Conservation (phyloP, 1,284 basidiomycete genomes). For the Ceratobasidium sp. region DNA sequence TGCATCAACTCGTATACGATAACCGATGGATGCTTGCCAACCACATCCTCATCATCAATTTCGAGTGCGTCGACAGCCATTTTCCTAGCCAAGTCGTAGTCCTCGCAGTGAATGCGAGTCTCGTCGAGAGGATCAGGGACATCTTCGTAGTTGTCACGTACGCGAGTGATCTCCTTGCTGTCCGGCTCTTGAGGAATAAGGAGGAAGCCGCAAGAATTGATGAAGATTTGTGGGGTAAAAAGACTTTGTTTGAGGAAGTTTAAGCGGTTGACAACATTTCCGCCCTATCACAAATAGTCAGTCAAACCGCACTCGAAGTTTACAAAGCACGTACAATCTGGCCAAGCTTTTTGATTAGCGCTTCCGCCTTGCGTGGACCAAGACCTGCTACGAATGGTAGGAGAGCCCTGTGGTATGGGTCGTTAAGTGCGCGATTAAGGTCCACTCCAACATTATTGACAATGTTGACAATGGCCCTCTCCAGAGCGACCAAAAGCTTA, state of each 20-base stretch:
- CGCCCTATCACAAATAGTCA: conserved; percentile 62
- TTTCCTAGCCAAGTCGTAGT: conserved; percentile 97
- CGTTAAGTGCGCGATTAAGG: conserved; percentile 89
- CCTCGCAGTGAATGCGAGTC: conserved; percentile 97
- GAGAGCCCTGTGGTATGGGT: conserved; percentile 86
- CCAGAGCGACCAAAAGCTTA: conserved; percentile 82
- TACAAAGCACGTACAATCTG: conserved; percentile 60
- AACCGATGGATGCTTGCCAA: conserved; percentile 87
- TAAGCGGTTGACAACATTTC: conserved; percentile 81
- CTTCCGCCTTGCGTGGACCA: conserved; percentile 93
- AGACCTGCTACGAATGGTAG: conserved; percentile 93
- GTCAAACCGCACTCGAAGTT: conserved; percentile 26
- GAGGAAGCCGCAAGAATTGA: conserved; percentile 91
- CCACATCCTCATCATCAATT: conserved; percentile 92
- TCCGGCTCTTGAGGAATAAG: conserved; percentile 79
- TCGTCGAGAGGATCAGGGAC: conserved; percentile 90
- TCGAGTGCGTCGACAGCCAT: conserved; percentile 98
- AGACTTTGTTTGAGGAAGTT: conserved; percentile 83
- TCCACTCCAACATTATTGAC: conserved; percentile 95
- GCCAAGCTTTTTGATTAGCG: conserved; percentile 82
- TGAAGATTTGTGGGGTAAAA: conserved; percentile 84
- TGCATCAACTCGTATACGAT: conserved; percentile 87
- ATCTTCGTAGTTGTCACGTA: conserved; percentile 60
- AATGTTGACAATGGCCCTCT: conserved; percentile 87
- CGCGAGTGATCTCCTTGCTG: conserved; percentile 66